Evolutionary conservation across 2,329 filamentous ascomycete genomes (phyloP).

Genomic region (Calonectria leucothoes): DNA sequence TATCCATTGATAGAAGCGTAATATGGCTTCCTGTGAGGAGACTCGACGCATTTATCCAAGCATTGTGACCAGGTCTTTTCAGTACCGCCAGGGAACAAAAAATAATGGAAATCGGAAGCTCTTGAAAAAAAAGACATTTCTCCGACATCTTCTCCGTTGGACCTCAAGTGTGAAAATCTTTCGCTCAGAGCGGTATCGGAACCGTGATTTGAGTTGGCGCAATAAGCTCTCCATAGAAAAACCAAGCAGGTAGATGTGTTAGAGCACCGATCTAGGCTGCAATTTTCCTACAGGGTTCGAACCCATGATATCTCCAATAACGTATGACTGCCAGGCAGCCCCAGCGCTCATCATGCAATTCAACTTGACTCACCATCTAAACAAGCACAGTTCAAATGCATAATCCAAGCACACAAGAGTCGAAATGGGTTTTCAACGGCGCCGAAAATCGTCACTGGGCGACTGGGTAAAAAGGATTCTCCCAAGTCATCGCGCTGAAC

Average conservation of each 20-base stretch:
- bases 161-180: background rate
- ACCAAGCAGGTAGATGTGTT: too few species aligned
- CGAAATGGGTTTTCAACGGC: background rate
- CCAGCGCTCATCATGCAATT: too few species aligned
- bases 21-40: too few species aligned
- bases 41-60: background rate
- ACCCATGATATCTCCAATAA: background rate
- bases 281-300: background rate
- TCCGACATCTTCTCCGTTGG: background rate
- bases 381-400: background rate
- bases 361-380: background rate
- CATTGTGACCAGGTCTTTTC: too few species aligned
- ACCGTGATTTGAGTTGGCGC: too few species aligned
- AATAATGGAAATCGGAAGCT: background rate
- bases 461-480: slow-evolving; percentile 58
- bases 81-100: too few species aligned
- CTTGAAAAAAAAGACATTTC: background rate
- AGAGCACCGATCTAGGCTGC: background rate
- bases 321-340: background rate
- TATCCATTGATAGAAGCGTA: too few species aligned
- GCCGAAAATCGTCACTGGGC: slow-evolving; percentile 45
- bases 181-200: background rate
- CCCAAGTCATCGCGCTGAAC: slow-evolving; percentile 61
- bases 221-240: too few species aligned
- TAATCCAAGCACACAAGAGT: background rate